Percentiles rank a stretch among this genome's conserved stretches.
phyloP scores from a whole-genome alignment of 2,329 filamentous ascomycete species.

The Alternaria novae-zelandiae region DNA sequence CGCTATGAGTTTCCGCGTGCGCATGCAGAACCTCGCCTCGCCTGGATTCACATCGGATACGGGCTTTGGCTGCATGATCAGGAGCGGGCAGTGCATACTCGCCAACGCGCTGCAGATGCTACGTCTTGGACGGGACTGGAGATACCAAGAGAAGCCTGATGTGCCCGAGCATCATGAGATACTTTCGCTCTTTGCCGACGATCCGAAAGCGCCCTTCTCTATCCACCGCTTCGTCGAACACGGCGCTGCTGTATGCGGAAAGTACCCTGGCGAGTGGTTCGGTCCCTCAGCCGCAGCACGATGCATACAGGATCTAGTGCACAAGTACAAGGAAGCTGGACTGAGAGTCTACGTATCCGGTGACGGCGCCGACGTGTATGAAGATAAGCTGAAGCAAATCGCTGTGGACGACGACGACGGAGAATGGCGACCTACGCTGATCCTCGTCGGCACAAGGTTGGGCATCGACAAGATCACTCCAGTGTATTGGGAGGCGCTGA shows the following conservation, averaged over 20 bases:
- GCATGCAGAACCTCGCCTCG: constrained; percentile 82
- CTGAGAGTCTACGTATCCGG: constrained; percentile 88
- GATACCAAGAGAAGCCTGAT: constrained; percentile 61
- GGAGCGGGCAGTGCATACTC: constrained; percentile 90
- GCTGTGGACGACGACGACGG: constrained; percentile 71
- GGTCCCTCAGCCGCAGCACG: constrained; percentile 94
- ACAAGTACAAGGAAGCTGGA: constrained; percentile 65
- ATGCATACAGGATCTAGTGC: constrained; percentile 85
- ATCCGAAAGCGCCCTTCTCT: constrained; percentile 85
- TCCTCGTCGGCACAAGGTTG: constrained; percentile 85
- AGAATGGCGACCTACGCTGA: constrained; percentile 80
- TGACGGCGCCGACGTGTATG: constrained; percentile 90
- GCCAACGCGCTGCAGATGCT: constrained; percentile 82
- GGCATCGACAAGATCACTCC: constrained; percentile 94
- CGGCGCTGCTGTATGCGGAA: constrained; percentile 85
- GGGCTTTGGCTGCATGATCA: constrained; percentile 99
- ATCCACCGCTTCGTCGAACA: constrained; percentile 93
- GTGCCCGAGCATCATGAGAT: constrained; percentile 70
- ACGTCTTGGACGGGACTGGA: constrained; percentile 84
- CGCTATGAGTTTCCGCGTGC: constrained; percentile 81
- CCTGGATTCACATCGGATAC: constrained; percentile 89
- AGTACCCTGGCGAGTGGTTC: constrained; percentile 98
- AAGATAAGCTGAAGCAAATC: constrained; percentile 82
- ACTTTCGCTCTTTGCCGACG: constrained; percentile 84
- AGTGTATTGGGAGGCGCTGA: constrained; percentile 94